Evolutionary conservation across 2,329 filamentous ascomycete species (phyloP), one percentile per base, ranked within the genome.

Genomic region (Fusarium abutilonis): DNA sequence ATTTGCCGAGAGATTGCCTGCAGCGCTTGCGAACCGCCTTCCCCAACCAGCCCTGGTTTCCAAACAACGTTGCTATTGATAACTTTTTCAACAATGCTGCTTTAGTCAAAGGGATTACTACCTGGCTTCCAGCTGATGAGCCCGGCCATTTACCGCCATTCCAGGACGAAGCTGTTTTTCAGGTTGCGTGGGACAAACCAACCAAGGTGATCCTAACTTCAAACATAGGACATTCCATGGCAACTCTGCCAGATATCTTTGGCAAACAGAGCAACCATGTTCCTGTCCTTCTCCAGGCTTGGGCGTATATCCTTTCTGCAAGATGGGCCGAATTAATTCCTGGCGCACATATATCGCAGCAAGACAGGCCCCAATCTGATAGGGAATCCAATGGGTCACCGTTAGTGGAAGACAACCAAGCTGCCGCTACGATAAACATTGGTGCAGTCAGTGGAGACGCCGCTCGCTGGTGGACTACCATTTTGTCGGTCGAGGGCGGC

Each of bases 401-500:
- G n/a, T n/a, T n/a, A n/a, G n/a, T n/a, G n/a, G n/a, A n/a, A n/a
- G 4, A 11, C 11, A 1, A 35, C 32, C 9, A 26, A 34, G 5
- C 29, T 11, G 11, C 29, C 7, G 3, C 51, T 6, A 32, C 39
- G 7, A 51, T 71, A 35, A 17, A 72, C 19, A 17, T 75, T 36
- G 70, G 71, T 17, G 44, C 67, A 44, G 63, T 72, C 47, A 17
- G 51, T 64, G 42, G 67, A 64, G 36, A 57, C 64, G 19, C n/a
- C n/a, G n/a, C n/a, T n/a, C n/a, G n/a, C n/a, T n/a, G n/a, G n/a
- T n/a, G n/a, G n/a, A n/a, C n/a, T n/a, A n/a, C n/a, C n/a, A 53
- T 75, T 48, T 60, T 74, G 8, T 67, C 64, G 4, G 15, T 49
- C 21, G 66, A 62, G 34, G 43, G 63, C 6, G 64, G 70, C 36